Conservation (phyloP, 805 yeast species). For the Candida sithepensis region DNA sequence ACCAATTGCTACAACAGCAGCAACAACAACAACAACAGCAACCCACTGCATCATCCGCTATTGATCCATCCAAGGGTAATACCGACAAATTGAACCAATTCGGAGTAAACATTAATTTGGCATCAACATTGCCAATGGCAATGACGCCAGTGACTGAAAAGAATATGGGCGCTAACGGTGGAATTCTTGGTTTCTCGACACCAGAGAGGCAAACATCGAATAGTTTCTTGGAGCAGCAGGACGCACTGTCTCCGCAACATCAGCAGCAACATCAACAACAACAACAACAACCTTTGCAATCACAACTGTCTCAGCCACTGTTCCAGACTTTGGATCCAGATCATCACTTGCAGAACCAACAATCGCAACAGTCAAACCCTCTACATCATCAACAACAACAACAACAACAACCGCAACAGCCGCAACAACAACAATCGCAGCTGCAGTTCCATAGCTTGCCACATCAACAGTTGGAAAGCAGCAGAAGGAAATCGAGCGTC, state of each 20-base stretch:
- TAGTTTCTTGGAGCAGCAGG: not conserved
- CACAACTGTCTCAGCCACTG: slow-evolving; percentile 4
- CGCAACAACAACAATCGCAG: not conserved
- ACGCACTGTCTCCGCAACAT: slow-evolving; percentile 7
- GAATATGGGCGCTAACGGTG: slow-evolving; percentile 9
- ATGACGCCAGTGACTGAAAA: slow-evolving; percentile 82
- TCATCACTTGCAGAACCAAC: not conserved
- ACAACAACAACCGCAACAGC: not conserved
- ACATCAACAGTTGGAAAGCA: not conserved
- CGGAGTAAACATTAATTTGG: slow-evolving; percentile 59
- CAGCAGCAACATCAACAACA: too few species aligned
- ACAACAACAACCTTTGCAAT: not conserved
- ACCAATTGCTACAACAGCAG: not conserved
- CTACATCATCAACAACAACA: slow-evolving; percentile 3
- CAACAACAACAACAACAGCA: slow-evolving; percentile 20
- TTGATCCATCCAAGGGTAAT: not conserved
- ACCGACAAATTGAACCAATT: slow-evolving; percentile 34
- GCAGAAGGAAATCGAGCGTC: slow-evolving; percentile 1
- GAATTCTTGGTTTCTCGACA: slow-evolving; percentile 15
- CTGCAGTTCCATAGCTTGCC: not conserved
- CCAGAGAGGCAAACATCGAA: slow-evolving; percentile 16
- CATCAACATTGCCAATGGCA: slow-evolving; percentile 54
- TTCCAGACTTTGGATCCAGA: slow-evolving; percentile 2
- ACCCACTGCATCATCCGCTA: slow-evolving; percentile 31
- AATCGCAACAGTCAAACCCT: too few species aligned